Base-by-base conservation (phyloP, 345 rosid genomes). In the Gynandropsis gynandra region DNA sequence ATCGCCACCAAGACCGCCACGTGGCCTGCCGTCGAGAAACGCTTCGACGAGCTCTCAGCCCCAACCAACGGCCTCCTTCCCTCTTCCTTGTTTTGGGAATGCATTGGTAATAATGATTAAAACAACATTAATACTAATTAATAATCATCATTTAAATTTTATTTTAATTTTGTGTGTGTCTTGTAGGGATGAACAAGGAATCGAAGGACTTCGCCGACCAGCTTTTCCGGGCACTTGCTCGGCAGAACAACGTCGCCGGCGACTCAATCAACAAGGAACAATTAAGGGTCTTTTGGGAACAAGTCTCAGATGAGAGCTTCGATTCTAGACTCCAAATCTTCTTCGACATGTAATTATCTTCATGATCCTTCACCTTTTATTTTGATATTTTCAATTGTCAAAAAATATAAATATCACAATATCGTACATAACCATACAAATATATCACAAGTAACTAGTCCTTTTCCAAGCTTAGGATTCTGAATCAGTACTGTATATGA, bases 131-230 rank as follows among this genome's bases (percentile, higher is more conserved):
- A n/a, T n/a, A n/a, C n/a, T n/a, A n/a, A n/a, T n/a, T n/a, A n/a
- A n/a, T n/a, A n/a, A n/a, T n/a, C n/a, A n/a, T n/a, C n/a, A n/a
- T n/a, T n/a, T n/a, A n/a, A n/a, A n/a, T n/a, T n/a, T n/a, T n/a
- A n/a, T 4, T 9, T 2, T 54, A 17, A 12, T 8, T 11, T 16
- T 16, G 6, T 16, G 7, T 11, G 7, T 0, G 1, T 8, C 11
- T 47, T 13, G 8, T 13, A 85, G 97, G 95, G 8, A 85, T 85
- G 93, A 85, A 81, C 63, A 80, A 72, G 56, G 86, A 89, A 16
- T 89, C 97, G 0, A 81, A 85, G 66, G 97, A 83, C 42, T 89
- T 89, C 16, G 97, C 95, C 0, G 78, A 71, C 6, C 95, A 76
- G 68, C 72, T 89, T 48, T 86, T 83, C 20, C 66, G 77, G 9